Conservation (phyloP, 1,139 yeast species). For the Scheffersomyces insectosa region DNA sequence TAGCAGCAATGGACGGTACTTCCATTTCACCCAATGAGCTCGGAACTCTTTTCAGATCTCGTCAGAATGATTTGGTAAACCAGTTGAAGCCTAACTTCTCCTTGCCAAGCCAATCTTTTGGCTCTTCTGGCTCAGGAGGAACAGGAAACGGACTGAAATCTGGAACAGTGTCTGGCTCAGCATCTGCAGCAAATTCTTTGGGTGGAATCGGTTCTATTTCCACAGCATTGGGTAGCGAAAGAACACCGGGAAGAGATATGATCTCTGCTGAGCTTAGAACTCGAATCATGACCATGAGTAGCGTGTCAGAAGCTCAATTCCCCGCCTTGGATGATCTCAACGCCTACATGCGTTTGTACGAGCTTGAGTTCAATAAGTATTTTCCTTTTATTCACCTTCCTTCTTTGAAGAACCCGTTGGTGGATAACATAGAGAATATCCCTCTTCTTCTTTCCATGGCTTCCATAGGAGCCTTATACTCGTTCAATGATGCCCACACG, state of each 20-base stretch:
- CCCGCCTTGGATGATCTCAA: slow-evolving; percentile 77
- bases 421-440: slow-evolving; percentile 60
- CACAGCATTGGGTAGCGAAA: not conserved
- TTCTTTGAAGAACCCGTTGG: slow-evolving; percentile 57
- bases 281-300: slow-evolving; percentile 53
- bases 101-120: slow-evolving; percentile 3
- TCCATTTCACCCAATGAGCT: slow-evolving; percentile 29
- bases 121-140: not conserved
- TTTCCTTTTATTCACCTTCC: slow-evolving; percentile 84
- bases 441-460: slow-evolving; percentile 83
- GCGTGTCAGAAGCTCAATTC: slow-evolving; percentile 55
- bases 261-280: slow-evolving; percentile 55
- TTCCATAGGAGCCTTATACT: slow-evolving; percentile 84
- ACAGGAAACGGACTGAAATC: not conserved
- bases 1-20: not conserved
- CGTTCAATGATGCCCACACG: slow-evolving; percentile 79
- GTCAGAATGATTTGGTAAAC: slow-evolving; percentile 61
- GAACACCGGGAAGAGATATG: not conserved
- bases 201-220: not conserved
- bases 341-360: slow-evolving; percentile 68
- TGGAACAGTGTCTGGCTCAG: not conserved
- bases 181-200: not conserved
- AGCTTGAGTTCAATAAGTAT: slow-evolving; percentile 72
- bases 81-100: slow-evolving; percentile 24
- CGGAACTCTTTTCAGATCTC: slow-evolving; percentile 54